Evolutionary conservation across 805 yeast genomes (phyloP), one percentile per base, ranked within the genome.

Genomic region (Spathaspora passalidarum): DNA sequence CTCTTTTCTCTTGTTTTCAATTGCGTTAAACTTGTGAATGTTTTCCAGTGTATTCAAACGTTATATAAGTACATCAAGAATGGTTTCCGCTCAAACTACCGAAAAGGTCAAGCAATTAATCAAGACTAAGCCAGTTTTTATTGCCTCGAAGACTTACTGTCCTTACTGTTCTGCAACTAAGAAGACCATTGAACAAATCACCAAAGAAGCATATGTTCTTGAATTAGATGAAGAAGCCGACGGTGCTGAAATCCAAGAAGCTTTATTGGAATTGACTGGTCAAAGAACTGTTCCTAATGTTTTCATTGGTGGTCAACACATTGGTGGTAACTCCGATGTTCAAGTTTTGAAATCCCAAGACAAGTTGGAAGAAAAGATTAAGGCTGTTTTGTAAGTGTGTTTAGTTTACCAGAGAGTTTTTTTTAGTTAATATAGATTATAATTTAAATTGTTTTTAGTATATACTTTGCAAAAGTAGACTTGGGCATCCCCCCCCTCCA

Each of bases 271-370:
- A 62, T 66, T 89, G 49, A 87, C 96, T 34, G 94, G 96, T 49
- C 98, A 92, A 76, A 79, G 82, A 55, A 89, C 97, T 34, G 98
- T 92, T 51, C 99, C 99, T 51, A 90, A 86, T 65, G 79, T 92
- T 56, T 92, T 86, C 72, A 89, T 92, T 64, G 82, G 76, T 40
- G 97, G 96, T 50, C 78, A 91, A 69, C 97, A 90, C 74, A 81
- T 92, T 60, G 99, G 99, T 49, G 99, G 99, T 51, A 88, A 90
- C 78, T 84, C 91, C 34, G 96, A 88, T 56, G 73, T 92, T 53
- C 96, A 90, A 69, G 74, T 78, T 44, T 77, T 91, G 63, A 75
- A 79, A 55, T 74, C 81, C 19, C 57, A 66, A 39, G 94, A 86
- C 56, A 63, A 82, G 66, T 78, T 88, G 60, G 79, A 76, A 48